phyloP scores from a whole-genome alignment of 1,139 yeast genomes.

The Sugiyamaella castrensis region DNA sequence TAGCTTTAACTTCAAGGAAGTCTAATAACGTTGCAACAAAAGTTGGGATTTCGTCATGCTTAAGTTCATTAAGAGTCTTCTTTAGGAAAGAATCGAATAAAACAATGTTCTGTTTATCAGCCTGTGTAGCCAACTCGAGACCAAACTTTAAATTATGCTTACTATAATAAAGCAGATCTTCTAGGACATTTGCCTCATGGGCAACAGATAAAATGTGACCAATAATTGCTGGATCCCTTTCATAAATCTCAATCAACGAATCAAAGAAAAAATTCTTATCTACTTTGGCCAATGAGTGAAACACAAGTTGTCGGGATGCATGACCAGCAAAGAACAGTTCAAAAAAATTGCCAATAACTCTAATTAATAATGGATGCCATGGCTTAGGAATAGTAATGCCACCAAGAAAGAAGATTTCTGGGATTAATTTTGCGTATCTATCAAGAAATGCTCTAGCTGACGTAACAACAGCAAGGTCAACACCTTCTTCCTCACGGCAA shows the following conservation, averaged over 20 bases:
- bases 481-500: slow-evolving; percentile 28
- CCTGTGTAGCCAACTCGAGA: slow-evolving; percentile 36
- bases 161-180: slow-evolving; percentile 30
- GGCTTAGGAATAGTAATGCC: slow-evolving; percentile 37
- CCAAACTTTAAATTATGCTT: slow-evolving; percentile 29
- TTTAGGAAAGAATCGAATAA: slow-evolving; percentile 34
- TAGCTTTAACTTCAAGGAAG: slow-evolving; percentile 37
- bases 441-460: slow-evolving; percentile 35
- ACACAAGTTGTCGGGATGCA: slow-evolving; percentile 27
- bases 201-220: slow-evolving; percentile 28
- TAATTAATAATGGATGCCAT: slow-evolving; percentile 37
- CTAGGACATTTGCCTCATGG: slow-evolving; percentile 28
- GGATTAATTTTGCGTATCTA: slow-evolving; percentile 34
- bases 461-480: slow-evolving; percentile 17
- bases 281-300: slow-evolving; percentile 25
- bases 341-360: slow-evolving; percentile 36
- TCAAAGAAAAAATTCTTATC: slow-evolving; percentile 26
- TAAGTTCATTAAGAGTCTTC: slow-evolving; percentile 20
- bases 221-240: slow-evolving; percentile 26
- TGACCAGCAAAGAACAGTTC: slow-evolving; percentile 37
- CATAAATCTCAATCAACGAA: slow-evolving; percentile 27
- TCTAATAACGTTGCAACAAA: slow-evolving; percentile 36
- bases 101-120: slow-evolving; percentile 33
- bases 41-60: slow-evolving; percentile 17
- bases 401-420: slow-evolving; percentile 40